phyloP scores from a whole-genome alignment of 257 asterid species.

The Perilla frutescens region DNA sequence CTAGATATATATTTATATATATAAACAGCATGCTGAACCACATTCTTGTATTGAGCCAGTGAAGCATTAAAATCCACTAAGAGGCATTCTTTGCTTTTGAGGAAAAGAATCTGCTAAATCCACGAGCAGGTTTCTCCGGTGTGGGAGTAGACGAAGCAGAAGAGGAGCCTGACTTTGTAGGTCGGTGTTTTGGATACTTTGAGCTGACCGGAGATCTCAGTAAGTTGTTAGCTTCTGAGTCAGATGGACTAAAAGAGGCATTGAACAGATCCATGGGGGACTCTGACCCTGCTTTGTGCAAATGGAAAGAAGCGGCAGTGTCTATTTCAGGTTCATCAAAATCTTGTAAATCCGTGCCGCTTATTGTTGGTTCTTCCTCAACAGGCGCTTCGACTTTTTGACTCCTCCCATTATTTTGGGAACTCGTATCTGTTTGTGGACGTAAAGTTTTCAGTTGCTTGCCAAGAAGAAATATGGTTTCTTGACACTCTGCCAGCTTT shows the following conservation, averaged over 20 bases:
- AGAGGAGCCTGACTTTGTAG: slow-evolving; percentile 72
- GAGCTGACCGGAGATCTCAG: slow-evolving; percentile 62
- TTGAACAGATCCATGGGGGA: slow-evolving; percentile 57
- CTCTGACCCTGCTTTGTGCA: slow-evolving; percentile 56
- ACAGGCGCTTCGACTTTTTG: slow-evolving; percentile 46
- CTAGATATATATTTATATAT: slow-evolving; percentile 31
- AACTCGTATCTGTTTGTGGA: slow-evolving; percentile 62
- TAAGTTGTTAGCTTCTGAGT: slow-evolving; percentile 59
- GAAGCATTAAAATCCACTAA: slow-evolving; percentile 33
- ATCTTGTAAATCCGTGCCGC: slow-evolving; percentile 59
- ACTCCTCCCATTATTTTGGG: slow-evolving; percentile 48
- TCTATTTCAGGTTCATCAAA: slow-evolving; percentile 57
- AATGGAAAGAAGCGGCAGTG: slow-evolving; percentile 40
- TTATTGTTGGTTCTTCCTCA: slow-evolving; percentile 63
- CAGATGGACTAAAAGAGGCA: slow-evolving; percentile 56
- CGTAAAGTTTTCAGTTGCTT: slow-evolving; percentile 80
- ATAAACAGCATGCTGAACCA: slow-evolving; percentile 26
- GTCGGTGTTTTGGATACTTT: slow-evolving; percentile 55
- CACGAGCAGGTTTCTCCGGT: slow-evolving; percentile 81
- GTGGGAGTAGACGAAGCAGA: slow-evolving; percentile 64
- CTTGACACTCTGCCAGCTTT: slow-evolving; percentile 93
- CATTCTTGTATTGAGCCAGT: slow-evolving; percentile 5
- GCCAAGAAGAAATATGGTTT: slow-evolving; percentile 86
- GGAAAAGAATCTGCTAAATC: slow-evolving; percentile 85
- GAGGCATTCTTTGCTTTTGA: slow-evolving; percentile 59